Evolutionary conservation across 2,329 filamentous ascomycete genomes (phyloP).

Genomic region (Colletotrichum melonis): DNA sequence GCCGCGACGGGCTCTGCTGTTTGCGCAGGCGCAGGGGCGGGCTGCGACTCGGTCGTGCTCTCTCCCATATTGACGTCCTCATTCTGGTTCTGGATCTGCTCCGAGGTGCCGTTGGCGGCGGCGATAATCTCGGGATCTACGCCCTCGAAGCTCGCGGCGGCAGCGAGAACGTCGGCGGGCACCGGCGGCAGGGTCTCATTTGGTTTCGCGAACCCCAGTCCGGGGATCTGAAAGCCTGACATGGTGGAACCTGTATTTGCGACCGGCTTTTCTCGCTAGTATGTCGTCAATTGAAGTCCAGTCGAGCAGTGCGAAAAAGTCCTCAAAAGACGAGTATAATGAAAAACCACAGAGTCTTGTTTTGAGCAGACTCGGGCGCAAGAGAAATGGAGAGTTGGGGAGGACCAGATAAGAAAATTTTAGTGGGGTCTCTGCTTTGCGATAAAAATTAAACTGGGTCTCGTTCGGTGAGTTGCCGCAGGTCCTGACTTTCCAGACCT

Average conservation of each 20-base stretch:
- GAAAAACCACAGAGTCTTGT: background rate
- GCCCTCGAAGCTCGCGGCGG: constrained; percentile 42
- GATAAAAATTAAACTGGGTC: constrained; percentile 23
- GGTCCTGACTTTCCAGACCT: background rate
- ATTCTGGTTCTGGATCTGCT: background rate
- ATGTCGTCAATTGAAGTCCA: too few relatives aligned
- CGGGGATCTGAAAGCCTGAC: constrained; percentile 57
- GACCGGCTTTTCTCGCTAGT: background rate
- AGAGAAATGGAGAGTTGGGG: constrained; percentile 16
- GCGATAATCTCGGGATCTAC: background rate
- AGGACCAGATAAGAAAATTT: constrained; percentile 22
- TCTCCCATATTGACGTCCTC: constrained; percentile 28
- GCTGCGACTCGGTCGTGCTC: background rate
- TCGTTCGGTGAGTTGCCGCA: background rate
- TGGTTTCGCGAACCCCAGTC: constrained; percentile 55
- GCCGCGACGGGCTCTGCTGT: constrained; percentile 5
- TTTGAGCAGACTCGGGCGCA: constrained; percentile 15
- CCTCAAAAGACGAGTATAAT: background rate
- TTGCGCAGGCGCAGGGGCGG: background rate
- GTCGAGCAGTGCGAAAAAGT: background rate
- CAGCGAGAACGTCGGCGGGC: constrained; percentile 45
- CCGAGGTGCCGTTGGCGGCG: background rate
- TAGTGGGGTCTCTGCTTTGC: constrained; percentile 15
- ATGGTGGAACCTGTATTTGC: constrained; percentile 37
- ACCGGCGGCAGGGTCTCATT: constrained; percentile 55